Conservation (phyloP, 495 filamentous ascomycete species). For the Sporormia fimetaria region DNA sequence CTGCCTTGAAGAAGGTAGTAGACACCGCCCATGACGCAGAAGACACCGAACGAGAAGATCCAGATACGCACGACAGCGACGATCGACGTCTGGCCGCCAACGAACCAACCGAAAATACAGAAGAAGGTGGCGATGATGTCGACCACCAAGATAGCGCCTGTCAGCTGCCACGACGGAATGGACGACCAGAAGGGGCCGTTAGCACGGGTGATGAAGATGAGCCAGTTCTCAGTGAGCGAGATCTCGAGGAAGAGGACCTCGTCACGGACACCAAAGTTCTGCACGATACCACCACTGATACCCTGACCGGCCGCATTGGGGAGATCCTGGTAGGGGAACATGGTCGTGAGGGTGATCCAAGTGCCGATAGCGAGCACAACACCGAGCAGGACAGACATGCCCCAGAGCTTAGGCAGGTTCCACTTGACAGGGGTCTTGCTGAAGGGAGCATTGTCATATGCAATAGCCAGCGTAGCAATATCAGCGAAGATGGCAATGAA, state of each 20-base stretch:
- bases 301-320: constrained; percentile 25
- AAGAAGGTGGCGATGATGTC: constrained; percentile 76
- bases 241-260: constrained; percentile 82
- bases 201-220: constrained; percentile 91
- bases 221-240: constrained; percentile 86
- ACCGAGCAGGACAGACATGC: constrained; percentile 74
- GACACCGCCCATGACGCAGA: constrained; percentile 54
- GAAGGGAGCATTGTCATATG: constrained; percentile 87
- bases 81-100: constrained; percentile 53
- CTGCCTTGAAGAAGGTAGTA: constrained; percentile 72
- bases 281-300: constrained; percentile 63
- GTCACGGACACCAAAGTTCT: constrained; percentile 74
- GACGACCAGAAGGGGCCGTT: constrained; percentile 79
- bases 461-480: constrained; percentile 83
- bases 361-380: constrained; percentile 68
- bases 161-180: constrained; percentile 70
- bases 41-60: constrained; percentile 79
- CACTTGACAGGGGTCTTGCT: constrained; percentile 81
- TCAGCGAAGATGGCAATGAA: constrained; percentile 94
- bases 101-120: constrained; percentile 71
- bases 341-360: constrained; percentile 49
- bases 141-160: constrained; percentile 63
- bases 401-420: constrained; percentile 89
- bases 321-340: constrained; percentile 28
- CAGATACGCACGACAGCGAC: constrained; percentile 76